These are phyloP conservation scores for Cymbopogon flexuosus DNA, from an alignment of 202 grass and related monocot genomes.

Conservation along the genomic window DNA sequence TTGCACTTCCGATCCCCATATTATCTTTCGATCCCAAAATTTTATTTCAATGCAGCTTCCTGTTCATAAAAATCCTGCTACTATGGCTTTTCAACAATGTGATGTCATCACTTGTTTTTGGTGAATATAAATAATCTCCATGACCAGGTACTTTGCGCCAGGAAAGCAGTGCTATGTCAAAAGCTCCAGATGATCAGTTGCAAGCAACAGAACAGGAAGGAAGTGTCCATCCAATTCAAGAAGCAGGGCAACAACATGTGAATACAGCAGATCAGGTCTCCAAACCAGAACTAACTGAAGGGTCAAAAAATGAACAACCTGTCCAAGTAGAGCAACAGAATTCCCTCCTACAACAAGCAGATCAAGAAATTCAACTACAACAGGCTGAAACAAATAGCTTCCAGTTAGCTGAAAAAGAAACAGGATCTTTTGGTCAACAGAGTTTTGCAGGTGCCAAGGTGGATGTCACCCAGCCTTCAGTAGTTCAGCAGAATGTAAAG, in stretches of 20 bases:
- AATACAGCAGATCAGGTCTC: constrained; percentile 28
- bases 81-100: constrained; percentile 1
- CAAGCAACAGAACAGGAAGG: constrained; percentile 29
- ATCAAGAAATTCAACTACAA: constrained; percentile 32
- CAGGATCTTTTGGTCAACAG: constrained; percentile 29
- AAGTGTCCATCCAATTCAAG: constrained; percentile 24
- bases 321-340: constrained; percentile 1
- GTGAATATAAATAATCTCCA: constrained; percentile 16
- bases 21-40: background rate
- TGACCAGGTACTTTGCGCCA: constrained; percentile 26
- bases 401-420: constrained; percentile 48
- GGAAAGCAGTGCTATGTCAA: constrained; percentile 36
- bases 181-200: constrained; percentile 26
- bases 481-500: constrained; percentile 40
- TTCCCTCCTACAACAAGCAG: constrained; percentile 27
- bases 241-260: constrained; percentile 25
- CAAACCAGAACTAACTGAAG: constrained; percentile 36
- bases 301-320: constrained; percentile 30
- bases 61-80: background rate
- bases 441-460: constrained; percentile 29
- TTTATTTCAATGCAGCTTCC: constrained; percentile 23
- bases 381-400: constrained; percentile 40
- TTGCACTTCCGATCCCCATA: background rate
- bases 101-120: constrained; percentile 1
- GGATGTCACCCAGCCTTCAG: constrained; percentile 35